These are phyloP conservation scores for Fusarium xyrophilum DNA, from an alignment of 2,329 filamentous ascomycete species.

Conservation along the genomic window DNA sequence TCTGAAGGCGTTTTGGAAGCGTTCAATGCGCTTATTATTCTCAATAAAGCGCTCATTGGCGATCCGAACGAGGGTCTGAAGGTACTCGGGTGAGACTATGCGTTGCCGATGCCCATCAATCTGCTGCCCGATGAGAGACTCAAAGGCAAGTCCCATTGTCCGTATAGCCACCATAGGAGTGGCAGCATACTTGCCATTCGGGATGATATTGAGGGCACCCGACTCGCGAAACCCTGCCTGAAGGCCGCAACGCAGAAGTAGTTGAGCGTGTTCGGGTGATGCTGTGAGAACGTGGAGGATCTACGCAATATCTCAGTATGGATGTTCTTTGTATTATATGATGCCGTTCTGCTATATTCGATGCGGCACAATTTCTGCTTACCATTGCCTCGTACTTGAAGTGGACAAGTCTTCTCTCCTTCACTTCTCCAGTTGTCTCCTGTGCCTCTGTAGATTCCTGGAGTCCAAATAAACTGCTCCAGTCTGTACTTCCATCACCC, in stretches of 20 bases:
- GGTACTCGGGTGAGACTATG: conserved; percentile 71
- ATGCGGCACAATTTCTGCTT: conserved; percentile 47
- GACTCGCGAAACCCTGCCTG: conserved; percentile 89
- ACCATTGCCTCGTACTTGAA: conserved; percentile 98
- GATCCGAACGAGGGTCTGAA: conserved; percentile 70
- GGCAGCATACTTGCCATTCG: conserved; percentile 45
- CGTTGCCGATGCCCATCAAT: conserved; percentile 48
- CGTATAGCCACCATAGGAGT: conserved; percentile 84
- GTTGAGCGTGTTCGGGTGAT: conserved; percentile 76
- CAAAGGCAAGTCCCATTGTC: conserved; percentile 80
- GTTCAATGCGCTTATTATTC: conserved; percentile 70
- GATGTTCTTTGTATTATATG: conserved; percentile 20
- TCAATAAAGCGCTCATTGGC: conserved; percentile 77
- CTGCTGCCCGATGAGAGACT: conserved; percentile 75
- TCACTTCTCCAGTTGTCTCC: conserved; percentile 30
- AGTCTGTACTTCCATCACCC: conserved; percentile 42
- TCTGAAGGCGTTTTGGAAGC: conserved; percentile 64
- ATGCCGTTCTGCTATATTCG: conserved; percentile 31
- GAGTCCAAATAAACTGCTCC: conserved; percentile 43
- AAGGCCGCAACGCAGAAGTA: conserved; percentile 76
- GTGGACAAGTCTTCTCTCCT: conserved; percentile 66
- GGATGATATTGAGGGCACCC: conserved; percentile 73
- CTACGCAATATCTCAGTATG: conserved; percentile 54
- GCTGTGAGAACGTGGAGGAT: conserved; percentile 88
- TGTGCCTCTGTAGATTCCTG: conserved; percentile 37